These are phyloP conservation scores for Bauhinia variegata DNA, from an alignment of 306 rosid species.

Conservation along the genomic window DNA sequence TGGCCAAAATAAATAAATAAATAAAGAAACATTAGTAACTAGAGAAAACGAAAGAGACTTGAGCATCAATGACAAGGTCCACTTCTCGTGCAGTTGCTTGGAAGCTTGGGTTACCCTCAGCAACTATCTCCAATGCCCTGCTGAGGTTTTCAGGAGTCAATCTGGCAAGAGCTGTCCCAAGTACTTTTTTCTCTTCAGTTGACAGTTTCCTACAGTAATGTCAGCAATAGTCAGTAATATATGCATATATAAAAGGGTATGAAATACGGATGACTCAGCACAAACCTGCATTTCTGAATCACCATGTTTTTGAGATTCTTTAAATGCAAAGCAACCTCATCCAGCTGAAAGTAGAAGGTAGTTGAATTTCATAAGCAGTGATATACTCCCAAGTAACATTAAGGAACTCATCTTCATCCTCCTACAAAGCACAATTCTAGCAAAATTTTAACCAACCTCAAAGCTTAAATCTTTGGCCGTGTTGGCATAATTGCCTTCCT, in stretches of 20 bases:
- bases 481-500: constrained; percentile 63
- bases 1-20: no score
- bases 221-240: constrained; percentile 10
- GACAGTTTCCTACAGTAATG: constrained; percentile 57
- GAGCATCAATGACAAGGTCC: constrained; percentile 74
- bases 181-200: constrained; percentile 56
- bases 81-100: constrained; percentile 53
- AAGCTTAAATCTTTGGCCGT: constrained; percentile 63
- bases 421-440: constrained; percentile 23
- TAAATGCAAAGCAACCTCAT: constrained; percentile 57
- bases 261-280: constrained; percentile 1
- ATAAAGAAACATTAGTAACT: constrained; percentile 14
- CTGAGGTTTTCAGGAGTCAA: constrained; percentile 59
- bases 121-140: constrained; percentile 65
- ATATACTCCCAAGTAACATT: constrained; percentile 24
- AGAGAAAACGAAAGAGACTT: constrained; percentile 46
- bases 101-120: constrained; percentile 66
- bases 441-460: constrained; percentile 48
- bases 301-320: constrained; percentile 60
- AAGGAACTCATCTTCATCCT: not conserved
- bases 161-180: constrained; percentile 50
- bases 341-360: constrained; percentile 58
- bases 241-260: constrained; percentile 18
- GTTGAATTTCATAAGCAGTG: constrained; percentile 11
- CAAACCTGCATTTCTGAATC: constrained; percentile 79